Percentiles rank a stretch among this genome's conserved stretches.
Conservation (phyloP, 768 basidiomycete genomes). For the Lyophyllum semitale region DNA sequence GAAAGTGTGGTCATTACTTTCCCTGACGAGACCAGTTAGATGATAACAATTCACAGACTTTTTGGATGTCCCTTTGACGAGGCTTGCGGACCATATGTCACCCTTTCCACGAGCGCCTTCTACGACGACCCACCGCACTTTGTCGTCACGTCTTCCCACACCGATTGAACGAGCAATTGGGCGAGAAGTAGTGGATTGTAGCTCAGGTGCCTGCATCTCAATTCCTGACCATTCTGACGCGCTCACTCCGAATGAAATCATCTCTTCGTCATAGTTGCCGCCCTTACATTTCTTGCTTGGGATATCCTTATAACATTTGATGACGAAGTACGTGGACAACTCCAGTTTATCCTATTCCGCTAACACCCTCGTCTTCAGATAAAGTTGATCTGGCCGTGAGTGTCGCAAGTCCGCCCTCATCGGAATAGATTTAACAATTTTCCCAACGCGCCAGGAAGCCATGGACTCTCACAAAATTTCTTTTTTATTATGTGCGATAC, state of each 20-base stretch:
- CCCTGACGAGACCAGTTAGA: background rate
- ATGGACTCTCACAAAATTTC: constrained; percentile 36
- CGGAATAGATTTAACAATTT: background rate
- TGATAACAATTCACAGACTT: background rate
- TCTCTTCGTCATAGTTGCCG: constrained; percentile 26
- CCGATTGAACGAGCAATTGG: background rate
- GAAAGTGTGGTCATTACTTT: background rate
- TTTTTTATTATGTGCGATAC: constrained; percentile 40
- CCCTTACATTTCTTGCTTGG: constrained; percentile 39
- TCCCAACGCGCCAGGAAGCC: constrained; percentile 21
- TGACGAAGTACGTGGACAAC: constrained; percentile 34
- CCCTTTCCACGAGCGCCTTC: background rate
- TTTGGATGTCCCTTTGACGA: background rate
- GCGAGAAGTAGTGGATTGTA: constrained; percentile 4
- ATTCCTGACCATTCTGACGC: too few species aligned
- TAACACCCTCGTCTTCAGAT: constrained; percentile 25
- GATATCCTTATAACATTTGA: constrained; percentile 42
- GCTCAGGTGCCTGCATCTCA: background rate
- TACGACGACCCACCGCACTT: background rate
- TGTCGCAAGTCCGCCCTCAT: background rate
- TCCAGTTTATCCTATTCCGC: background rate
- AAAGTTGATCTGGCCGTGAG: constrained; percentile 43
- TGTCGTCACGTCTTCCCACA: background rate
- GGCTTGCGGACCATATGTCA: background rate
- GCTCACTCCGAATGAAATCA: background rate